Evolutionary conservation across 2,329 filamentous ascomycete genomes (phyloP).

Genomic region (Ceratocystis cacaofunesta): DNA sequence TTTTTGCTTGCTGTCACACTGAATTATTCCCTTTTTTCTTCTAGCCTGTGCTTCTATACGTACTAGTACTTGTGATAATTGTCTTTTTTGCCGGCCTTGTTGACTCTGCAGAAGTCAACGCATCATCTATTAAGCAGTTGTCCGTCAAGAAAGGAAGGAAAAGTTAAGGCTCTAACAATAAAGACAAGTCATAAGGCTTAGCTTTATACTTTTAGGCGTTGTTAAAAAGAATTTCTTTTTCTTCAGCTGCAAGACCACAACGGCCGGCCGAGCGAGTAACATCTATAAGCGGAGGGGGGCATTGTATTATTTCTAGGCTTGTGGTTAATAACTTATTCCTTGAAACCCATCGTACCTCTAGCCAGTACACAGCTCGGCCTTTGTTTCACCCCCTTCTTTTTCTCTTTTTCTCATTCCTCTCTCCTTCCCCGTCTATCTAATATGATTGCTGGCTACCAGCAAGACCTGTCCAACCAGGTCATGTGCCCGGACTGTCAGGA

Average conservation of each 20-base stretch:
- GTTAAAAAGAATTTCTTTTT: not conserved
- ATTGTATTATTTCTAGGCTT: not conserved
- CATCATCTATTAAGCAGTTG: not conserved
- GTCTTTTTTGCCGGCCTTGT: not conserved
- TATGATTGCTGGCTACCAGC: slow-evolving; percentile 40
- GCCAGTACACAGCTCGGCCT: not conserved
- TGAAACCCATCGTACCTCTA: not conserved
- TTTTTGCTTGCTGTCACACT: not conserved
- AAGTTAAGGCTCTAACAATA: not conserved
- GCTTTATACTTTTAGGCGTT: not conserved
- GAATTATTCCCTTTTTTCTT: not conserved
- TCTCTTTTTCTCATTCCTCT: slow-evolving; percentile 2
- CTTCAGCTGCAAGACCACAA: not conserved
- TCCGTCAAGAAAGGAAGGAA: not conserved
- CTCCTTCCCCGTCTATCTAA: not conserved
- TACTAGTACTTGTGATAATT: not conserved
- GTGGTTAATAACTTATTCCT: not conserved
- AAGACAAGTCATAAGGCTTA: not conserved
- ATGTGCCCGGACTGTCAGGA: slow-evolving; percentile 87
- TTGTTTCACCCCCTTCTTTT: not conserved
- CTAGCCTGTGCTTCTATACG: not conserved
- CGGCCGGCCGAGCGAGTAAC: not conserved
- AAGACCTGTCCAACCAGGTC: slow-evolving; percentile 75
- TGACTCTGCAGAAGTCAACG: not conserved
- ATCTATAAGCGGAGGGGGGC: not conserved